Evolutionary conservation across 805 yeast genomes (phyloP).

Genomic region (Clavispora carvajalis): DNA sequence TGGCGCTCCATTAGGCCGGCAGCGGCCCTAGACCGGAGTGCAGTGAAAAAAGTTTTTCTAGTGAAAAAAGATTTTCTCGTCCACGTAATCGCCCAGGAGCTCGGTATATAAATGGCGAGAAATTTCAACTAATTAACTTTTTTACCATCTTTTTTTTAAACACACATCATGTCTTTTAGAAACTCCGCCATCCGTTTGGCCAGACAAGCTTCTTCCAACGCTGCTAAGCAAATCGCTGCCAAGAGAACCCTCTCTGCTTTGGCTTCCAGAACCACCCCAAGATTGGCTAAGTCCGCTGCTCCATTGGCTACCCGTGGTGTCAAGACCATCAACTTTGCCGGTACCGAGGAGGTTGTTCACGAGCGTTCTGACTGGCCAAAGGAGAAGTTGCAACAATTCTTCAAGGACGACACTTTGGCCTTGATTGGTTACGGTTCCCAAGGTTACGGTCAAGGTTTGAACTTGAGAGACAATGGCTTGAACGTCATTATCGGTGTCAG

Average conservation of each 20-base stretch:
- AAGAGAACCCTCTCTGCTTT: constrained; percentile 64
- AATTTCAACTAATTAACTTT: constrained; percentile 1
- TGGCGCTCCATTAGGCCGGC: constrained; percentile 2
- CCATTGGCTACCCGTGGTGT: constrained; percentile 77
- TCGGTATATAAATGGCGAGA: constrained; percentile 3
- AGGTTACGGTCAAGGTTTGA: constrained; percentile 99
- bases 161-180: constrained; percentile 38
- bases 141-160: constrained; percentile 5
- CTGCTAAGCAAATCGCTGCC: constrained; percentile 42
- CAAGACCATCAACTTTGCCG: constrained; percentile 95
- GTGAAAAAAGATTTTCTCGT: not conserved
- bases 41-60: not conserved
- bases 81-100: not conserved
- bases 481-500: constrained; percentile 98
- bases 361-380: constrained; percentile 99
- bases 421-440: constrained; percentile 99
- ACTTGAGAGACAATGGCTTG: constrained; percentile 98
- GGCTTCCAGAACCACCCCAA: constrained; percentile 42
- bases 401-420: constrained; percentile 97
- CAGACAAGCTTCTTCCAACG: constrained; percentile 41
- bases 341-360: constrained; percentile 90
- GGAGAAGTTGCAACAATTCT: constrained; percentile 91
- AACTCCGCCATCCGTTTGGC: constrained; percentile 41
- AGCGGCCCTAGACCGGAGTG: constrained; percentile 15
- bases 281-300: constrained; percentile 32